Evolutionary conservation across 2,329 filamentous ascomycete species (phyloP).

Genomic region (Lecanicillium sp.): DNA sequence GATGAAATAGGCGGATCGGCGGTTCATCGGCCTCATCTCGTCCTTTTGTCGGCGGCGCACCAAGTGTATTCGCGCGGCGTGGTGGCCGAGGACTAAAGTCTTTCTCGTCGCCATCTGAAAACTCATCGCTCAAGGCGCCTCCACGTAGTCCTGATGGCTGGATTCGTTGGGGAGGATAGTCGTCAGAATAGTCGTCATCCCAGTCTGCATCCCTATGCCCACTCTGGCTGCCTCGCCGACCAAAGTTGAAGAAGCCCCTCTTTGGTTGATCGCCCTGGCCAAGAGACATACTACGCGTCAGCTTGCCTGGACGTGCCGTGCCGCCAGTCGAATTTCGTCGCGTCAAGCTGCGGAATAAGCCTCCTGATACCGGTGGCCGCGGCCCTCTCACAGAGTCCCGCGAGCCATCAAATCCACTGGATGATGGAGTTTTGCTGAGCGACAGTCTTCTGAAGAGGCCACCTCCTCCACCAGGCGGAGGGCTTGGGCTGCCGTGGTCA

Average conservation of each 20-base stretch:
- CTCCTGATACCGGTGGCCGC: constrained; percentile 40
- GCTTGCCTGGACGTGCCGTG: constrained; percentile 29
- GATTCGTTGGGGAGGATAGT: constrained; percentile 15
- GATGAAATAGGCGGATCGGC: constrained; percentile 44
- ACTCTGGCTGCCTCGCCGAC: constrained; percentile 30
- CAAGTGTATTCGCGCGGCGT: constrained; percentile 22
- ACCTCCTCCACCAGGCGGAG: constrained; percentile 24
- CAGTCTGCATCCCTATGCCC: constrained; percentile 15
- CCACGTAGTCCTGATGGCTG: constrained; percentile 27
- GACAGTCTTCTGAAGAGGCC: constrained; percentile 40
- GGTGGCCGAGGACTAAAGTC: constrained; percentile 42
- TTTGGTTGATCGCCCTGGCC: constrained; percentile 44
- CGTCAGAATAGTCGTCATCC: constrained; percentile 32
- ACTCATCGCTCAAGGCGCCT: constrained; percentile 40
- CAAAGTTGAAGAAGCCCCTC: constrained; percentile 33
- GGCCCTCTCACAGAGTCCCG: constrained; percentile 32
- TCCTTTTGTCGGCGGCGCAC: constrained; percentile 14
- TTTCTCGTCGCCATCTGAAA: constrained; percentile 46
- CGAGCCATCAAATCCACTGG: constrained; percentile 28
- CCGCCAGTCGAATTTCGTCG: constrained; percentile 25
- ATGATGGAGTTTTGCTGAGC: constrained; percentile 25
- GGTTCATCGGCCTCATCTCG: constrained; percentile 13
- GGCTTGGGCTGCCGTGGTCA: constrained; percentile 35
- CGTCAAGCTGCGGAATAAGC: constrained; percentile 38
- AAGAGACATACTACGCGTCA: constrained; percentile 55